Base-by-base conservation (phyloP, 352 stramenopile species). In the Pythium pectinolyticum region DNA sequence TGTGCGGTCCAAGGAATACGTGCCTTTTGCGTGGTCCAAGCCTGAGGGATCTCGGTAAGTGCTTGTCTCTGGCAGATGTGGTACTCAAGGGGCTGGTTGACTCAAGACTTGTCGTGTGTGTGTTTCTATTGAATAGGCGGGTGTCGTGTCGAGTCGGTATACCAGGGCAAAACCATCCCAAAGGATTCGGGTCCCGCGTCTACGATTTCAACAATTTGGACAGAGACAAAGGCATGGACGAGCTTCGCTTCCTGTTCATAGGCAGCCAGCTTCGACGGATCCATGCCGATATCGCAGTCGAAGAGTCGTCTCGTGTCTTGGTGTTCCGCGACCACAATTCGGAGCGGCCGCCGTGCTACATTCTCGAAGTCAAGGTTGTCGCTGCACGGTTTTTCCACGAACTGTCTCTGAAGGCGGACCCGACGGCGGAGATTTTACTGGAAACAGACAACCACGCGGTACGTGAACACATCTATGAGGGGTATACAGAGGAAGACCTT, bases 141-240 rank as follows among this genome's bases (percentile, higher is more conserved):
- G 82, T 92, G 19, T 77, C 80, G 31, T 95, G 83, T 45, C 80
- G 82, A 30, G 83, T 78, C 37, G 79, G 83, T 50, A 59, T 71
- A 41, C 67, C 75, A 12, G 72, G 82, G 3, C 75, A 77, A 8
- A 76, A 78, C 45, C 74, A 85, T 53, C 67, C 78, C 14, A 74
- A 82, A 2, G 88, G 79, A 28, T 76, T 78, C 27, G 80, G 78
- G 1, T 87, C 81, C 24, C 78, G 85, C 12, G 69, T 95, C 28
- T 95, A 92, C 57, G 86, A 95, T 61, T 95, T 95, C 45, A 84
- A 85, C 12, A 89, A 94, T 55, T 48, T 95, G 46, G 86, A 95
- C 55, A 66, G 82, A 30, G 83, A 95, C 25, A 81, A 81, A 53
- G 81, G 83, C 30, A 80, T 88, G 19, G 82, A 90, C 20, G 82